Evolutionary conservation across 2,329 filamentous ascomycete genomes (phyloP).

Genomic region (Penicillium sp.): DNA sequence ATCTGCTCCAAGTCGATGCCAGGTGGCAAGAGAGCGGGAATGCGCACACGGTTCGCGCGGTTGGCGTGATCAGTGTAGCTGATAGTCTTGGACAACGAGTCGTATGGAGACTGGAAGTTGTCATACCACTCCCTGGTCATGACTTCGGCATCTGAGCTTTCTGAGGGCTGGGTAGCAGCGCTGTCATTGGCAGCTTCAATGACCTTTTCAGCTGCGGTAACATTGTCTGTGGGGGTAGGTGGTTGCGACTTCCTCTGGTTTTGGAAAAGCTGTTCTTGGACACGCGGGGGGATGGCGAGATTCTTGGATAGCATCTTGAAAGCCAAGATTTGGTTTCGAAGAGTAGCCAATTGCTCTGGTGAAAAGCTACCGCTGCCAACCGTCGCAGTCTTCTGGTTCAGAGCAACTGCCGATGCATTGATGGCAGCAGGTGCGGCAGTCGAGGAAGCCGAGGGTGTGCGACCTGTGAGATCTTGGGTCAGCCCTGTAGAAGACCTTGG

Average conservation of each 20-base stretch:
- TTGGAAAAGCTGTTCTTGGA: conserved; percentile 81
- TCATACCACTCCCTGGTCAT: conserved; percentile 58
- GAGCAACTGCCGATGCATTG: conserved; percentile 15
- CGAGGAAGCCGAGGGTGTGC: conserved; percentile 40
- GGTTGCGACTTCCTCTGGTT: conserved; percentile 44
- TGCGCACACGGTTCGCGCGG: conserved; percentile 72
- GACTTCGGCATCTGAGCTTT: conserved; percentile 26
- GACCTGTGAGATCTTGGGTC: conserved; percentile 26
- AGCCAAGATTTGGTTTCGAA: conserved; percentile 84
- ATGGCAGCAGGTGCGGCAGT: conserved; percentile 25
- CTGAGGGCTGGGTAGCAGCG: conserved; percentile 33
- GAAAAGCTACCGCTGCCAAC: conserved; percentile 62
- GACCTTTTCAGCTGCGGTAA: conserved; percentile 34
- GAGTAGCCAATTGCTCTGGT: conserved; percentile 71
- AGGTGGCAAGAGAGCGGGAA: conserved; percentile 84
- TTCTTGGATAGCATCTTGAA: conserved; percentile 92
- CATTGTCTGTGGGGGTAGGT: conserved; percentile 39
- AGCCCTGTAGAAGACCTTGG: neutral
- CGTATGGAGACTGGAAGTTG: conserved; percentile 73
- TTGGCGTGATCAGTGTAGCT: conserved; percentile 30
- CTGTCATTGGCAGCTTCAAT: conserved; percentile 43
- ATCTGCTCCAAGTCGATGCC: conserved; percentile 85
- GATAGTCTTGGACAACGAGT: conserved; percentile 48
- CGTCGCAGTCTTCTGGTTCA: conserved; percentile 31
- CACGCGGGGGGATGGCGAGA: conserved; percentile 70